Conservation (phyloP, 108 stramenopile species). For the Conticribra guillardii region DNA sequence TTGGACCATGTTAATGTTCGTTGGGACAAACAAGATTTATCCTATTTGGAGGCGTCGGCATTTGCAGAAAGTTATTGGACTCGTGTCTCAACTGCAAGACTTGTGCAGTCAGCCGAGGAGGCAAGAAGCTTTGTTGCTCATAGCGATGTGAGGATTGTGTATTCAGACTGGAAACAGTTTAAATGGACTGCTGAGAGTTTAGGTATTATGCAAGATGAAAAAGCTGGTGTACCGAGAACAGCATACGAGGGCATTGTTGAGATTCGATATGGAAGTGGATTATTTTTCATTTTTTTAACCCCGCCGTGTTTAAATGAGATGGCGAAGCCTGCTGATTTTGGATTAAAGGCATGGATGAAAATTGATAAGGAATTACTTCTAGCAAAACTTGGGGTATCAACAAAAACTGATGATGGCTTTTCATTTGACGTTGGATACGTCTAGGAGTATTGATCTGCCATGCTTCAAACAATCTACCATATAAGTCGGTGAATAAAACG, state of each 20-base stretch:
- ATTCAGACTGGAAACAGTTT: slow-evolving; percentile 56
- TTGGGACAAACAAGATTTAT: slow-evolving; percentile 72
- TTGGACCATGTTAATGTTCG: slow-evolving; percentile 63
- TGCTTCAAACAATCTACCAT: too few relatives aligned
- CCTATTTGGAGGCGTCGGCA: slow-evolving; percentile 51
- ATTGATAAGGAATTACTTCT: slow-evolving; percentile 27
- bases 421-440: too few relatives aligned
- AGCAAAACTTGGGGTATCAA: slow-evolving; percentile 15
- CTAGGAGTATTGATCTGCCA: too few relatives aligned
- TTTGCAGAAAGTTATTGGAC: slow-evolving; percentile 59
- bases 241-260: slow-evolving; percentile 93
- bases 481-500: too few relatives aligned
- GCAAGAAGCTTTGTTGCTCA: slow-evolving; percentile 42
- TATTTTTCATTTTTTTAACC: slow-evolving; percentile 60
- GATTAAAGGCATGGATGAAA: slow-evolving; percentile 39
- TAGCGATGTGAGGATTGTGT: slow-evolving; percentile 59
- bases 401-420: neutral
- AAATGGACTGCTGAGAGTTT: slow-evolving; percentile 55
- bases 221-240: slow-evolving; percentile 89
- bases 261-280: slow-evolving; percentile 45
- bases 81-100: slow-evolving; percentile 47
- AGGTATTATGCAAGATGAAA: slow-evolving; percentile 87
- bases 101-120: slow-evolving; percentile 46
- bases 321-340: slow-evolving; percentile 29
- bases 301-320: slow-evolving; percentile 39